Conservation (phyloP, 129 eudicot genomes). For the Scalesia atractyloides region DNA sequence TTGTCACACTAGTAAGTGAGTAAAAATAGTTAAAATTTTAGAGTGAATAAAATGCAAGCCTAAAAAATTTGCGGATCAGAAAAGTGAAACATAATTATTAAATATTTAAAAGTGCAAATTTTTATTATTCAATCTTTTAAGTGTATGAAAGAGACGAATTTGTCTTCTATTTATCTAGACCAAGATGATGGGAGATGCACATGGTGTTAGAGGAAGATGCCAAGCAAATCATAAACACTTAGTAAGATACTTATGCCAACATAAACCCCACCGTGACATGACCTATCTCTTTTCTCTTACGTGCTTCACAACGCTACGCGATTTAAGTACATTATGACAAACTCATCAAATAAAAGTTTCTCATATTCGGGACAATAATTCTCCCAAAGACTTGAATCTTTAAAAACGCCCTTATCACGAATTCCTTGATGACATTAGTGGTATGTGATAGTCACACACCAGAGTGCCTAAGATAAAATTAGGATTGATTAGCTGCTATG, state of each 20-base stretch:
- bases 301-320: neutral
- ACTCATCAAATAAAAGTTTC: neutral
- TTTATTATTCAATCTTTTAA: too few relatives aligned
- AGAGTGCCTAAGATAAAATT: too few relatives aligned
- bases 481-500: too few relatives aligned
- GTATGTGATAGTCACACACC: too few relatives aligned
- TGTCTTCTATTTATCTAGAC: conserved; percentile 1
- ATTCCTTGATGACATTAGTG: too few relatives aligned
- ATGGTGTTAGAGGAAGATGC: conserved; percentile 4
- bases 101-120: too few relatives aligned
- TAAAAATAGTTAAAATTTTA: too few relatives aligned
- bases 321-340: neutral
- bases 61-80: too few relatives aligned
- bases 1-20: too few relatives aligned
- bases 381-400: neutral
- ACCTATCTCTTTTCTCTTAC: neutral
- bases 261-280: neutral
- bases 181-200: conserved; percentile 15
- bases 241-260: neutral
- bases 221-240: neutral
- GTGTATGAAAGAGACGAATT: neutral
- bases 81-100: too few relatives aligned
- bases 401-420: too few relatives aligned
- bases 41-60: too few relatives aligned
- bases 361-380: neutral